phyloP scores from a whole-genome alignment of 192 early-diverging fungal species.

The Podila minutissima region DNA sequence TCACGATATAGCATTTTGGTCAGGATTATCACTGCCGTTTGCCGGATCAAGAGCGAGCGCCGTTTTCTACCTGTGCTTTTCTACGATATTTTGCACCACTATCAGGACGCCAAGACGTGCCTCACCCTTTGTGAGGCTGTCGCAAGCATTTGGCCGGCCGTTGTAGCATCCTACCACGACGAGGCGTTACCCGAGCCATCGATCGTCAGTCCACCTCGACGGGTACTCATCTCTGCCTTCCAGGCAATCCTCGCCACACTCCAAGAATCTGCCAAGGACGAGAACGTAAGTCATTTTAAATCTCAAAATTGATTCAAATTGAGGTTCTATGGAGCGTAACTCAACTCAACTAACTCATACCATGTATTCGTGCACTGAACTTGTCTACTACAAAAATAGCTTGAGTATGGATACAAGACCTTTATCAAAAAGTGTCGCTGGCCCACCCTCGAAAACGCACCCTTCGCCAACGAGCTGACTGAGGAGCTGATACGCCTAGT shows the following conservation, averaged over 20 bases:
- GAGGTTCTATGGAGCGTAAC: background rate
- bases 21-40: constrained; percentile 18
- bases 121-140: constrained; percentile 31
- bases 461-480: constrained; percentile 29
- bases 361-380: background rate
- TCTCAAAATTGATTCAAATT: background rate
- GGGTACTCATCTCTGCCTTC: constrained; percentile 1
- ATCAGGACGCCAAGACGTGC: background rate
- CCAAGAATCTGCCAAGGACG: constrained; percentile 9
- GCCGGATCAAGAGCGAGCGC: background rate
- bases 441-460: constrained; percentile 18
- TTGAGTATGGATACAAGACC: constrained; percentile 17
- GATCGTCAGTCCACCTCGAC: background rate
- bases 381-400: constrained; percentile 5
- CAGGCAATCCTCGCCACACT: constrained; percentile 21
- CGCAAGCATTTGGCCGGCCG: constrained; percentile 32
- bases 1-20: constrained; percentile 12
- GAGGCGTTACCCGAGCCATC: background rate
- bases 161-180: background rate
- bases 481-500: constrained; percentile 18
- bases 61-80: constrained; percentile 8
- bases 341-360: background rate
- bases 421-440: constrained; percentile 25
- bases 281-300: background rate
- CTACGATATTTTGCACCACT: constrained; percentile 27